phyloP scores from a whole-genome alignment of 2,329 filamentous ascomycete genomes.

The Calonectria crousiana region DNA sequence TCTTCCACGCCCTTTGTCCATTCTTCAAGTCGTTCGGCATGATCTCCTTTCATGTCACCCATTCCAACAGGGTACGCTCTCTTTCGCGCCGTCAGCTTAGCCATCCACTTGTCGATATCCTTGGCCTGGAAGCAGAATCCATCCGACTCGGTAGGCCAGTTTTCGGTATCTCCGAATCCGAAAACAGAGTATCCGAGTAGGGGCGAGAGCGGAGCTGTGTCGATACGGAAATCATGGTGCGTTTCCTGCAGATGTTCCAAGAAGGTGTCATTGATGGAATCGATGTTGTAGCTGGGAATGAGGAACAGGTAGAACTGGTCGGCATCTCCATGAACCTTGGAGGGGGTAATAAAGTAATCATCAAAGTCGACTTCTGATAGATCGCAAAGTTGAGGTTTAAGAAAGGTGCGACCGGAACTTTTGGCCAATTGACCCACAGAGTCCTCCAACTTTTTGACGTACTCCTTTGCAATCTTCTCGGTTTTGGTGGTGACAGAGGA shows the following conservation, averaged over 20 bases:
- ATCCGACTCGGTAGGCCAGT: constrained; percentile 90
- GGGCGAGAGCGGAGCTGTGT: constrained; percentile 82
- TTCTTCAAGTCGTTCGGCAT: constrained; percentile 74
- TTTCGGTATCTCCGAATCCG: constrained; percentile 90
- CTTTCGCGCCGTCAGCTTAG: constrained; percentile 89
- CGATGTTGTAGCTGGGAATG: constrained; percentile 94
- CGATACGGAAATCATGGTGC: constrained; percentile 96
- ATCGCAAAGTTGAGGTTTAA: constrained; percentile 77
- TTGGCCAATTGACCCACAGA: constrained; percentile 63
- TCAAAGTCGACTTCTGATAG: constrained; percentile 91
- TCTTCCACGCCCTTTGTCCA: constrained; percentile 83
- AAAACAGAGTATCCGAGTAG: constrained; percentile 93
- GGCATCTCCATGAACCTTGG: constrained; percentile 67
- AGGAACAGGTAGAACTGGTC: constrained; percentile 87
- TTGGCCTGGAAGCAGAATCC: constrained; percentile 95
- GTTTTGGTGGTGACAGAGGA: constrained; percentile 90
- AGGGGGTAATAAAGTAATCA: constrained; percentile 87
- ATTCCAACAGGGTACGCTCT: constrained; percentile 90
- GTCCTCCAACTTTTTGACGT: constrained; percentile 67
- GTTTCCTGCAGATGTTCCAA: constrained; percentile 90
- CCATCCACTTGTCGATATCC: constrained; percentile 95
- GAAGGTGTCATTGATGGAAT: constrained; percentile 89
- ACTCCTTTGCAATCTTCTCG: constrained; percentile 75
- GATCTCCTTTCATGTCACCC: constrained; percentile 86
- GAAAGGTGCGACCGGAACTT: constrained; percentile 54